These are phyloP conservation scores for Iberis pinnata DNA, from an alignment of 345 rosid species.

Conservation along the genomic window DNA sequence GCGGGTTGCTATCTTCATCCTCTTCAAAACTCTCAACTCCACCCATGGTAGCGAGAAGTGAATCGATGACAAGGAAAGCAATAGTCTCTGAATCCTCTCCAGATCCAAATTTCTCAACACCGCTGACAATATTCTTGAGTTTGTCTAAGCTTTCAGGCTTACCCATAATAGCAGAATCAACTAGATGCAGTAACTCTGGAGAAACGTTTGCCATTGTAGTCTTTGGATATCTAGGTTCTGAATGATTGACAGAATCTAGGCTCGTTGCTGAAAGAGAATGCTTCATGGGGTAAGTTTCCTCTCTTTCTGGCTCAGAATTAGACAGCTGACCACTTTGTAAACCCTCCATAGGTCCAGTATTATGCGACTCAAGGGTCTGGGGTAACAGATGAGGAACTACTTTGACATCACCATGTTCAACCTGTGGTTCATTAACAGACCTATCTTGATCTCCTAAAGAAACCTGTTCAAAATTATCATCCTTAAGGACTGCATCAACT, in stretches of 20 bases:
- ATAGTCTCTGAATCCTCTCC: constrained; percentile 71
- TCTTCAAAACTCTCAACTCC: constrained; percentile 97
- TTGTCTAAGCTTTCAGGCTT: constrained; percentile 82
- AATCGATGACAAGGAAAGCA: constrained; percentile 78
- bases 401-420: constrained; percentile 22
- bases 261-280: constrained; percentile 47
- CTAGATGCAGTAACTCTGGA: constrained; percentile 91
- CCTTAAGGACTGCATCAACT: constrained; percentile 39
- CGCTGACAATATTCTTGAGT: constrained; percentile 74
- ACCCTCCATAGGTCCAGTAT: constrained; percentile 31
- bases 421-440: constrained; percentile 26
- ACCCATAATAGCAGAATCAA: constrained; percentile 98
- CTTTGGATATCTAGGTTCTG: constrained; percentile 46
- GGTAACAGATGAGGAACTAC: constrained; percentile 28
- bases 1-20: constrained; percentile 84
- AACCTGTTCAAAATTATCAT: constrained; percentile 69
- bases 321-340: constrained; percentile 34
- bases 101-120: constrained; percentile 59
- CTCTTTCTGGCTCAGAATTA: constrained; percentile 42
- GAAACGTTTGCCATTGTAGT: constrained; percentile 75
- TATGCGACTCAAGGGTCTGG: constrained; percentile 15
- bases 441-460: constrained; percentile 57
- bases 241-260: constrained; percentile 37
- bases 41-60: constrained; percentile 98
- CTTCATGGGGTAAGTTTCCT: constrained; percentile 29